Conservation (phyloP, 495 filamentous ascomycete genomes). For the Hypoxylon subgilvum region DNA sequence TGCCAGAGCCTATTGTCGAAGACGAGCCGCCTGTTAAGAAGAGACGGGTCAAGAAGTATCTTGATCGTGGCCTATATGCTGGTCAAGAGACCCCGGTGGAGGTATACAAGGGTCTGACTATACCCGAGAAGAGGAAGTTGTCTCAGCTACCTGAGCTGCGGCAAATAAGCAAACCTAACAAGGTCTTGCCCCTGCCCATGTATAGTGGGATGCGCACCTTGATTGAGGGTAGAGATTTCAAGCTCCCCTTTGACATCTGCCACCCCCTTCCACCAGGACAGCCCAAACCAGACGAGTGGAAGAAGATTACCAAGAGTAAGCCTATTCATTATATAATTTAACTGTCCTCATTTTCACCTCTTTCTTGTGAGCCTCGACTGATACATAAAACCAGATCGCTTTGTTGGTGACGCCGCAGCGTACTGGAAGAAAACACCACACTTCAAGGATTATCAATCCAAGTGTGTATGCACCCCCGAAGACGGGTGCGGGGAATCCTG, state of each 20-base stretch:
- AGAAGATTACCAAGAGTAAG: conserved; percentile 84
- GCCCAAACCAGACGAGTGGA: conserved; percentile 89
- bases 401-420: conserved; percentile 85
- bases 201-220: conserved; percentile 60
- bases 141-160: conserved; percentile 59
- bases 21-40: conserved; percentile 50
- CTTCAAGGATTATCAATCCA: conserved; percentile 71
- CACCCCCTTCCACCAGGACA: conserved; percentile 82
- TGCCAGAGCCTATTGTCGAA: conserved; percentile 44
- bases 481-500: conserved; percentile 87
- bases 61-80: conserved; percentile 83
- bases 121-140: conserved; percentile 67
- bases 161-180: conserved; percentile 47
- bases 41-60: conserved; percentile 70
- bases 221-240: conserved; percentile 75
- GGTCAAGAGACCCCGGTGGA: conserved; percentile 73
- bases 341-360: not conserved
- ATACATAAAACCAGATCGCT: conserved; percentile 67
- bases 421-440: conserved; percentile 82
- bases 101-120: conserved; percentile 60
- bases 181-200: conserved; percentile 51
- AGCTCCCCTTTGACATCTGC: conserved; percentile 87
- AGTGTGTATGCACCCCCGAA: conserved; percentile 78
- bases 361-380: conserved; percentile 2
- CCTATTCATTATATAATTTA: conserved; percentile 16